Percentiles rank a stretch among this genome's conserved stretches.
These are phyloP conservation scores for Trichoderma pleuroti DNA, from an alignment of 2,329 filamentous ascomycete genomes.

Conservation along the genomic window DNA sequence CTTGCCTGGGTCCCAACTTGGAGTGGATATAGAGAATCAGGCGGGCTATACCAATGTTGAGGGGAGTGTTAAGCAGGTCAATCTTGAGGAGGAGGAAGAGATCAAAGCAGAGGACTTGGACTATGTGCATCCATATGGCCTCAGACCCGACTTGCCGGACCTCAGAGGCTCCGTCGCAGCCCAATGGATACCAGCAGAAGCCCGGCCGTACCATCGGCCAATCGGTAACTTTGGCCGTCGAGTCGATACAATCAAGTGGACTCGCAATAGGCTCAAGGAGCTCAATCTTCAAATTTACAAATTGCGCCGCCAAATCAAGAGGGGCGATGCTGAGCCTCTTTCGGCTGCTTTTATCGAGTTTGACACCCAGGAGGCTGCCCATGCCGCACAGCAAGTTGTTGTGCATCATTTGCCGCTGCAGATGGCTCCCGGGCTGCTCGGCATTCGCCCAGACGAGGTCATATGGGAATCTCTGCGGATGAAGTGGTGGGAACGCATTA, in stretches of 20 bases:
- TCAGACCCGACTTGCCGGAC: conserved; percentile 36
- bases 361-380: conserved; percentile 73
- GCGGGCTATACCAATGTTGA: neutral
- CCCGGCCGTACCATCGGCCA: conserved; percentile 69
- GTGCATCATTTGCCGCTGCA: conserved; percentile 83
- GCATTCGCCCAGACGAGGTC: conserved; percentile 75
- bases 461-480: conserved; percentile 85
- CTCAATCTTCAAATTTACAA: conserved; percentile 49
- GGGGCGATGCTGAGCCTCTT: conserved; percentile 64
- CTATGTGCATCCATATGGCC: conserved; percentile 38
- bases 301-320: conserved; percentile 69
- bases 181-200: conserved; percentile 69
- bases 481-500: conserved; percentile 78
- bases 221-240: conserved; percentile 74
- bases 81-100: conserved; percentile 13
- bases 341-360: conserved; percentile 92
- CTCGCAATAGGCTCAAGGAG: conserved; percentile 51
- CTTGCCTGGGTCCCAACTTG: conserved; percentile 12
- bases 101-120: conserved; percentile 30
- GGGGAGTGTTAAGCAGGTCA: neutral
- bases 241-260: conserved; percentile 93
- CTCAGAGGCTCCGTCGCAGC: conserved; percentile 57
- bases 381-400: conserved; percentile 80
- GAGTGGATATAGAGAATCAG: neutral
- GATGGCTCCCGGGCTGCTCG: conserved; percentile 82